Conservation (phyloP, 2,329 filamentous ascomycete species). For the Fusarium sp. region DNA sequence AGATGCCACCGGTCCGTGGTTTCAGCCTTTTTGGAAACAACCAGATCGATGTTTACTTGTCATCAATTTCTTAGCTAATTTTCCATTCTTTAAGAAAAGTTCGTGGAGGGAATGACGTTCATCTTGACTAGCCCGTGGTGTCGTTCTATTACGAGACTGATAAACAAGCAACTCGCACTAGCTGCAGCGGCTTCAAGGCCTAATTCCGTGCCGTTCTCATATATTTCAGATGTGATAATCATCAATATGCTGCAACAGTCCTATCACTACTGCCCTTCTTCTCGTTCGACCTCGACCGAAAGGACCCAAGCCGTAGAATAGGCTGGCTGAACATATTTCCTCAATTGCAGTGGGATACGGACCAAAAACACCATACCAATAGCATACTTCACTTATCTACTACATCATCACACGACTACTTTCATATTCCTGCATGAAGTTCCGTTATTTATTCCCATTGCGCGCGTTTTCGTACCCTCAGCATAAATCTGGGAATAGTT, state of each 20-base stretch:
- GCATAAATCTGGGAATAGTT: neutral
- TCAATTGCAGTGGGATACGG: rapidly evolving
- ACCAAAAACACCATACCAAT: rapidly evolving
- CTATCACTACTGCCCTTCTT: neutral
- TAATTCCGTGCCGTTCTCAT: rapidly evolving
- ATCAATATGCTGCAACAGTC: rapidly evolving
- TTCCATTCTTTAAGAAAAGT: too few species aligned
- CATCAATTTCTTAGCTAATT: rapidly evolving
- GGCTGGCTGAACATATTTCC: rapidly evolving
- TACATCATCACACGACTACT: rapidly evolving
- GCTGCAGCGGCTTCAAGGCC: neutral
- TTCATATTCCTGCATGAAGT: too few species aligned
- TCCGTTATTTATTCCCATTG: too few species aligned
- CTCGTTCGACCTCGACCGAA: rapidly evolving
- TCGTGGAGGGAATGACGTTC: rapidly evolving
- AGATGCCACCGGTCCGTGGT: too few species aligned
- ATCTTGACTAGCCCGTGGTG: too few species aligned
- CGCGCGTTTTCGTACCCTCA: too few species aligned
- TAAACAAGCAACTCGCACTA: neutral
- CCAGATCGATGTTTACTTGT: rapidly evolving
- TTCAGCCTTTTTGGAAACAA: neutral
- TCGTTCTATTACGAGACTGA: neutral
- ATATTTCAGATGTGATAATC: rapidly evolving
- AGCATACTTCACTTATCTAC: neutral
- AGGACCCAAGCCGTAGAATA: rapidly evolving